Base-by-base conservation (phyloP, 1,284 basidiomycete species). In the Schizopora paradoxa region DNA sequence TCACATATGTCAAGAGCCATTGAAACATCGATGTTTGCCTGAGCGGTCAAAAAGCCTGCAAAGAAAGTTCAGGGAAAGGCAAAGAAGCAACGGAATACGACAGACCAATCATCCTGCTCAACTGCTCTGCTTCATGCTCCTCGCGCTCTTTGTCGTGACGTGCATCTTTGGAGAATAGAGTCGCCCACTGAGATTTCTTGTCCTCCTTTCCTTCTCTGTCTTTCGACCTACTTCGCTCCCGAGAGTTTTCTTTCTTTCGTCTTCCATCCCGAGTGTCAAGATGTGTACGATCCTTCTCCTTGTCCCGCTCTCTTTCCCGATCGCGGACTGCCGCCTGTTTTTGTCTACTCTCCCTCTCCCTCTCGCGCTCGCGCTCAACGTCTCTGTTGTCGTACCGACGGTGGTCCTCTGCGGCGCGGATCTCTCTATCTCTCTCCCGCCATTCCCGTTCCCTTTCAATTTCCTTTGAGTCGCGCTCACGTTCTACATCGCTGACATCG, bases 1-100 rank as follows among this genome's bases (percentile, higher is more conserved):
- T 90, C 86, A 54, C 85, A 87, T 14, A 90, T 79, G 45, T 89
- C 86, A 26, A 88, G 66, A 0, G 88, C 82, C 27, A 89, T 70
- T 0, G 73, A 62, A 86, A 85, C 88, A 58, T 90, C 84, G 59
- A 88, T 85, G 4, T 82, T 81, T 0, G 79, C 73, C 0, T 82
- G 85, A 0, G 83, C 83, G 4, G 84, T 84, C 11, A 86, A 67
- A 56, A 74, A 87, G 0, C 84, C 86, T 88, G 51, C 6, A 6
- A 22, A 40, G 31, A 16, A 21, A 16, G 23, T 43, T 55, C 19
- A 54, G 39, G 11, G 28, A 21, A 23, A 46, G 38, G 43, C 43
- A 8, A 18, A 35, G 48, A 36, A 37, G 21, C 32, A 1, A 22
- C 18, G 16, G 18, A 44, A 32, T 10, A 37, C 28, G 2, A 55